Evolutionary conservation across 441 rosid species (phyloP).

Genomic region (Syzygium syzygioides): DNA sequence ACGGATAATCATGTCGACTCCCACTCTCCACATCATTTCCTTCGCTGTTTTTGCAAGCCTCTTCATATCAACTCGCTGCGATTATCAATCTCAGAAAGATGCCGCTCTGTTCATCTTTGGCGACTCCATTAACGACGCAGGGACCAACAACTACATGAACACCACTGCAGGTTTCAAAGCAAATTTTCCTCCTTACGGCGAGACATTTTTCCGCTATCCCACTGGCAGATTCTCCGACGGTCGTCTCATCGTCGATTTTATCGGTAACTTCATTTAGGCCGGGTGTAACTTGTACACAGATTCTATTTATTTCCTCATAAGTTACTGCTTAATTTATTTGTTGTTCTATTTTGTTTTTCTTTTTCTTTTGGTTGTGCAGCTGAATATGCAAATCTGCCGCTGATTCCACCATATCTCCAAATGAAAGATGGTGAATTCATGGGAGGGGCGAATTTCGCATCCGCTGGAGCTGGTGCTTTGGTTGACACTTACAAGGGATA

Average conservation of each 20-base stretch:
- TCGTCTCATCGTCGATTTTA: constrained; percentile 36
- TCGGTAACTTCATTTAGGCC: constrained; percentile 19
- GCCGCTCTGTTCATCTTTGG: constrained; percentile 28
- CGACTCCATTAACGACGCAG: constrained; percentile 28
- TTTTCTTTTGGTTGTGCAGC: background rate
- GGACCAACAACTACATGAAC: constrained; percentile 28
- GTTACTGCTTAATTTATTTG: background rate
- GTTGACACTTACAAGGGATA: background rate
- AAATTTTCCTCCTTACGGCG: constrained; percentile 26
- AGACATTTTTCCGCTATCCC: constrained; percentile 22
- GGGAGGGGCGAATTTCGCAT: background rate
- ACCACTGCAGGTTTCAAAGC: constrained; percentile 3
- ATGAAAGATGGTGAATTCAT: background rate
- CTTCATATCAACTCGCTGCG: background rate
- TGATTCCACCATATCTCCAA: background rate
- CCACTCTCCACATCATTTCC: background rate
- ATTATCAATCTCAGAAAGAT: background rate
- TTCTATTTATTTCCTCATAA: background rate
- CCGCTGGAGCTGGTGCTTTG: background rate
- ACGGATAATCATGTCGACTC: background rate
- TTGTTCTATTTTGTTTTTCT: background rate
- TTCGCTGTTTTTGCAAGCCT: background rate
- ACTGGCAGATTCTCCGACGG: constrained; percentile 40
- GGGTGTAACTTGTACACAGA: too few species aligned
- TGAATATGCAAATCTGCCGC: background rate